These are phyloP conservation scores for Erysimum cheiranthoides DNA, from an alignment of 345 rosid genomes.

Conservation along the genomic window DNA sequence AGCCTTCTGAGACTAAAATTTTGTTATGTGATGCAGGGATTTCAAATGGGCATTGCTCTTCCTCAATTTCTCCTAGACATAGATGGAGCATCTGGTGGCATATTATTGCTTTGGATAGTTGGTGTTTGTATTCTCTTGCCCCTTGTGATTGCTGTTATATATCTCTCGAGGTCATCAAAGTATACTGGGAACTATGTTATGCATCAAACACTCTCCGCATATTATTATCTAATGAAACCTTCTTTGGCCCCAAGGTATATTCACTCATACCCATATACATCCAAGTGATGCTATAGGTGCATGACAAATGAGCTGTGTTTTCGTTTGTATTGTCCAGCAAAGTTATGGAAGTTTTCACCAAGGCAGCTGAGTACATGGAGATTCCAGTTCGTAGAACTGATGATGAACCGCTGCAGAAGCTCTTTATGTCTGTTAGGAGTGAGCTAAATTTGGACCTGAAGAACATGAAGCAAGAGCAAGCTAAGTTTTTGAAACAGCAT, in stretches of 20 bases:
- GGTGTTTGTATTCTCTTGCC: constrained; percentile 97
- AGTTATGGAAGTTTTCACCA: constrained; percentile 97
- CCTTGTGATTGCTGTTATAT: constrained; percentile 89
- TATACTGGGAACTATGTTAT: constrained; percentile 97
- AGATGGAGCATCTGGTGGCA: constrained; percentile 97
- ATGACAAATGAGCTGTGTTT: constrained; percentile 14
- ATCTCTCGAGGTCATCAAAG: constrained; percentile 95
- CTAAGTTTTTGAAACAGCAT: constrained; percentile 98
- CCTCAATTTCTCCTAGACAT: constrained; percentile 92
- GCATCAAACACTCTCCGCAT: constrained; percentile 93
- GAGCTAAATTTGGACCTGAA: constrained; percentile 93
- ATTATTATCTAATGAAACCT: constrained; percentile 93
- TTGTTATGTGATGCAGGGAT: constrained; percentile 65
- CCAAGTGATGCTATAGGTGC: background rate
- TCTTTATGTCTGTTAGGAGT: constrained; percentile 94
- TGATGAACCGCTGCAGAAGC: constrained; percentile 94
- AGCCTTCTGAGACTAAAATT: constrained; percentile 32
- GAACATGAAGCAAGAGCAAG: constrained; percentile 99
- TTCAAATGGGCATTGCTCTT: constrained; percentile 99
- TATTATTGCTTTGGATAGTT: constrained; percentile 95
- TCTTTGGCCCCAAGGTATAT: constrained; percentile 96
- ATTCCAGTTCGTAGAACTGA: constrained; percentile 96
- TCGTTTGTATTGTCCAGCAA: constrained; percentile 60
- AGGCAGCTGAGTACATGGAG: constrained; percentile 98
- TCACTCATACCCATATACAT: constrained; percentile 7